These are phyloP conservation scores for Coniochaeta sp. DNA, from an alignment of 2,329 filamentous ascomycete genomes.

Conservation along the genomic window DNA sequence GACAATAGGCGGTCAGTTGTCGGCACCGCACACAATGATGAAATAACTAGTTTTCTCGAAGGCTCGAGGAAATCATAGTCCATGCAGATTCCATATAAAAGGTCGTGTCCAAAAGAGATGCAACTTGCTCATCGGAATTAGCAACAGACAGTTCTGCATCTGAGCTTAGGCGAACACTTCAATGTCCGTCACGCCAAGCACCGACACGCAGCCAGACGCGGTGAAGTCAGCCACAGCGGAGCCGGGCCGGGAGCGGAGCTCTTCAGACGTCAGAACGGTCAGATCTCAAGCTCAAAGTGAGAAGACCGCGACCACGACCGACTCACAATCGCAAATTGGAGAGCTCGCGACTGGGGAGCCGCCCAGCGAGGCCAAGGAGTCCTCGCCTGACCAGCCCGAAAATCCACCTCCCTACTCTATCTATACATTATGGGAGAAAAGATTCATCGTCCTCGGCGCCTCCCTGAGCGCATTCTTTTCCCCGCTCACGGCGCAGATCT, in stretches of 20 bases:
- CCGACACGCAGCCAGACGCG: neutral
- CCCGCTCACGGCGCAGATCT: constrained; percentile 41
- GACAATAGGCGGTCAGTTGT: neutral
- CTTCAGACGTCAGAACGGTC: neutral
- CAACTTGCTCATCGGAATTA: neutral
- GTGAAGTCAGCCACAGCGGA: neutral
- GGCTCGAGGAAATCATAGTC: neutral
- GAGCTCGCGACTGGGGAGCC: constrained; percentile 8
- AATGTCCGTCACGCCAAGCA: neutral
- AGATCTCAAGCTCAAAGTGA: neutral
- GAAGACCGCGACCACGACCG: neutral
- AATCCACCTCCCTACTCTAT: constrained; percentile 24
- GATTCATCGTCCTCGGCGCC: constrained; percentile 30
- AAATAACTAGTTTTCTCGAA: neutral
- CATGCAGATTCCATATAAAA: neutral
- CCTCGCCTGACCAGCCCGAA: constrained; percentile 4
- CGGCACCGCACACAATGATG: neutral
- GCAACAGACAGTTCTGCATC: neutral
- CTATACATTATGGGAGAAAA: constrained; percentile 31
- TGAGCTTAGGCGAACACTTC: neutral
- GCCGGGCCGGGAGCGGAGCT: neutral
- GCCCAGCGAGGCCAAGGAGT: constrained; percentile 7
- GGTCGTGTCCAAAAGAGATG: neutral
- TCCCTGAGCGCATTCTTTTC: constrained; percentile 35
- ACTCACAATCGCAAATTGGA: neutral